These are phyloP conservation scores for Melampsora larici-populina DNA, from an alignment of 1,284 basidiomycete species.

Conservation along the genomic window DNA sequence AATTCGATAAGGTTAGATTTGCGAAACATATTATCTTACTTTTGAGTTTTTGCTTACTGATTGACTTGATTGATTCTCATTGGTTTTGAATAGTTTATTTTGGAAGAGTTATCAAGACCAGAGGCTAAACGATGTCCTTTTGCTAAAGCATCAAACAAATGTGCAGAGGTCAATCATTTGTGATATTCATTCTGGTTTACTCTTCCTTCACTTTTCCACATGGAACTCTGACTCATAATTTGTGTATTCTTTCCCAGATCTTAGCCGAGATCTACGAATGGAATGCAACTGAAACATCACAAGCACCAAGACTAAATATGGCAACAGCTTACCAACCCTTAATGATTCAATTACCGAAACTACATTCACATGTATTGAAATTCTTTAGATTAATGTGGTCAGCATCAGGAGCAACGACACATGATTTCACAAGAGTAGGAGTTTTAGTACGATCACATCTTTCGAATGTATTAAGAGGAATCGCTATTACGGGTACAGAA, in stretches of 20 bases:
- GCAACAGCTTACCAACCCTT: slow-evolving; percentile 72
- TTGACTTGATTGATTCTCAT: not conserved
- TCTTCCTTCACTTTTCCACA: slow-evolving; percentile 19
- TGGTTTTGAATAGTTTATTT: slow-evolving; percentile 61
- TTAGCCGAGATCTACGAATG: slow-evolving; percentile 42
- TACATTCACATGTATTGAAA: slow-evolving; percentile 75
- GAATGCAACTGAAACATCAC: slow-evolving; percentile 31
- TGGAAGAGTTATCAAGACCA: slow-evolving; percentile 78
- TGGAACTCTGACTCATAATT: not conserved
- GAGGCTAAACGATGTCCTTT: slow-evolving; percentile 77
- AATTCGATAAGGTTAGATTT: slow-evolving; percentile 70
- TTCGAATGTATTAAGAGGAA: slow-evolving; percentile 45
- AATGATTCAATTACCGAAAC: slow-evolving; percentile 77
- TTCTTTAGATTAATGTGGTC: slow-evolving; percentile 95
- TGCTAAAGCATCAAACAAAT: slow-evolving; percentile 77
- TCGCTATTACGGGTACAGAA: slow-evolving; percentile 16
- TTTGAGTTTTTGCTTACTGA: not conserved
- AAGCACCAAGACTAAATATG: slow-evolving; percentile 8
- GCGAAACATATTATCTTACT: not conserved
- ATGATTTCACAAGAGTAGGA: slow-evolving; percentile 76
- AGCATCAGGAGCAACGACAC: slow-evolving; percentile 75
- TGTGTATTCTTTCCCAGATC: slow-evolving; percentile 15
- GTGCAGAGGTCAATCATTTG: slow-evolving; percentile 73
- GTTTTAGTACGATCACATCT: slow-evolving; percentile 79
- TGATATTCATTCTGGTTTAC: slow-evolving; percentile 72